Percentiles rank a stretch among this genome's conserved stretches.
These are phyloP conservation scores for Lycium barbarum DNA, from an alignment of 257 asterid species.

Conservation along the genomic window DNA sequence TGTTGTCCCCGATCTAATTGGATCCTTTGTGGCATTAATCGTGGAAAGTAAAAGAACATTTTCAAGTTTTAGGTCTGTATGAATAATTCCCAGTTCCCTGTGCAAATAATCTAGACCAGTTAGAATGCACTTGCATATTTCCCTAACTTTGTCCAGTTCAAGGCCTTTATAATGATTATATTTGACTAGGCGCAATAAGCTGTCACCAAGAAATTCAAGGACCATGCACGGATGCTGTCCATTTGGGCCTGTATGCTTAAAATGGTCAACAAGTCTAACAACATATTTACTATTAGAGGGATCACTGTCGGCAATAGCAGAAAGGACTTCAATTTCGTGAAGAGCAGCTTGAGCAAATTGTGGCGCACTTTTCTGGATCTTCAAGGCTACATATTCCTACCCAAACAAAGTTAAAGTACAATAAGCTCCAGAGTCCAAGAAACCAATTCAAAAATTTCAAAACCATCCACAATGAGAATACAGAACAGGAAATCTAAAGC, in stretches of 20 bases:
- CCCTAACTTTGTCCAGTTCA: constrained; percentile 77
- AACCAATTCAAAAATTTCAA: constrained; percentile 6
- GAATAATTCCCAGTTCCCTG: constrained; percentile 74
- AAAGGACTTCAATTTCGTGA: constrained; percentile 88
- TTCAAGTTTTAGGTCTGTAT: constrained; percentile 96
- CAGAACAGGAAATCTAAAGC: neutral
- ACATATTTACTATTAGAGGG: constrained; percentile 67
- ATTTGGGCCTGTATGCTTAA: constrained; percentile 93
- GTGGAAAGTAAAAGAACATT: constrained; percentile 82
- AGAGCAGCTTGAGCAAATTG: constrained; percentile 96
- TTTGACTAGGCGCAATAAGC: constrained; percentile 77
- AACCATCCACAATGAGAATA: constrained; percentile 16
- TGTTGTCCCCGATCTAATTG: constrained; percentile 70
- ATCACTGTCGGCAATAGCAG: constrained; percentile 84
- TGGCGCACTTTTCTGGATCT: constrained; percentile 98
- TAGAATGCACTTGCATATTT: constrained; percentile 87
- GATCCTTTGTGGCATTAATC: constrained; percentile 91
- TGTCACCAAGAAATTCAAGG: constrained; percentile 96
- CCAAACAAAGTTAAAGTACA: constrained; percentile 24
- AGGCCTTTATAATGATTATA: constrained; percentile 86
- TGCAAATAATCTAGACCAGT: constrained; percentile 93
- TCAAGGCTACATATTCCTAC: constrained; percentile 89
- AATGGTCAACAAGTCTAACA: constrained; percentile 82
- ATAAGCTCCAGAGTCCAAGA: constrained; percentile 3
- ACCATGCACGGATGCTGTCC: constrained; percentile 99